Percentiles rank a stretch among this genome's conserved stretches.
These are phyloP conservation scores for Coniochaeta ligniaria DNA, from an alignment of 2,329 filamentous ascomycete species.

Conservation along the genomic window DNA sequence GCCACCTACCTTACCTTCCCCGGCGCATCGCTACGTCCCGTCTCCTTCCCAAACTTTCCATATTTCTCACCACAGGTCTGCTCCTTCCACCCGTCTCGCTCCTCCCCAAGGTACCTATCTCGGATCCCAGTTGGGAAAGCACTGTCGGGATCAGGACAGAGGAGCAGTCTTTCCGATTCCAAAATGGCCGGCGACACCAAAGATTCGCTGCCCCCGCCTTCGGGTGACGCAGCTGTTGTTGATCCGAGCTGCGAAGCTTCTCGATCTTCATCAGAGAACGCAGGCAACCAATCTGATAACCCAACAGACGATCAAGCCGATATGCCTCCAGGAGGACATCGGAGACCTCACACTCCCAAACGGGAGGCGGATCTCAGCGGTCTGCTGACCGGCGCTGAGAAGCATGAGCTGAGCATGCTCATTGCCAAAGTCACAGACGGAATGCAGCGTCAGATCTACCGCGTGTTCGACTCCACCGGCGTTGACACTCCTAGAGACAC, in stretches of 20 bases:
- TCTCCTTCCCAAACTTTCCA: background rate
- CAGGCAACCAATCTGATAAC: background rate
- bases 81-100: background rate
- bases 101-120: background rate
- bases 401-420: constrained; percentile 43
- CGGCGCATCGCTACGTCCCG: background rate
- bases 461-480: constrained; percentile 41
- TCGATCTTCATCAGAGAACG: background rate
- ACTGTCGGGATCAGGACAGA: background rate
- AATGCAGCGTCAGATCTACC: constrained; percentile 44
- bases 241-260: background rate
- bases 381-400: constrained; percentile 39
- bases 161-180: background rate
- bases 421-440: constrained; percentile 45
- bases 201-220: background rate
- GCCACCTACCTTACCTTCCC: background rate
- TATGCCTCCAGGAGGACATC: constrained; percentile 32
- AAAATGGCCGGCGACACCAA: constrained; percentile 1
- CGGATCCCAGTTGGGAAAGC: background rate
- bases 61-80: background rate
- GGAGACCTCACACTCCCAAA: constrained; percentile 24
- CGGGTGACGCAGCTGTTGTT: background rate
- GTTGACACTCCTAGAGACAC: constrained; percentile 19
- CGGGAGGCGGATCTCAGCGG: constrained; percentile 44
- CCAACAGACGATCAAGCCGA: constrained; percentile 6